These are phyloP conservation scores for Barbatosphaeria neglecta DNA, from an alignment of 495 filamentous ascomycete species.

Conservation along the genomic window DNA sequence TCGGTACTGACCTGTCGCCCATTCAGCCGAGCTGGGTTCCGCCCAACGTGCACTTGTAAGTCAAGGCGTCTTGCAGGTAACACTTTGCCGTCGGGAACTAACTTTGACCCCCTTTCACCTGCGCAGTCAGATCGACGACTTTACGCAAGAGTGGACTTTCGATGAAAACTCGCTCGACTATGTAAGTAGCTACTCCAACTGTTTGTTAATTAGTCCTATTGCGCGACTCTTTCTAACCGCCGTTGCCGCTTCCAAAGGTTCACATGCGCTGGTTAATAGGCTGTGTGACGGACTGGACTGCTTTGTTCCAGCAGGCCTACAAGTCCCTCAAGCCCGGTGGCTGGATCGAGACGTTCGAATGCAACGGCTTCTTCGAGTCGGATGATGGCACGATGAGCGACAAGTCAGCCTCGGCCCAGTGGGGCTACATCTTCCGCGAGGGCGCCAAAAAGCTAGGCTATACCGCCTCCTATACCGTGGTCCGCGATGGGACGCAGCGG, in stretches of 20 bases:
- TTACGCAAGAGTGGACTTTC: slow-evolving; percentile 37
- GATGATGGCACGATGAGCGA: slow-evolving; percentile 37
- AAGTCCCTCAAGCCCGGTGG: slow-evolving; percentile 17
- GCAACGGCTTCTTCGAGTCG: slow-evolving; percentile 23
- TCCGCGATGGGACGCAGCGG: slow-evolving; percentile 19
- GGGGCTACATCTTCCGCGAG: slow-evolving; percentile 29
- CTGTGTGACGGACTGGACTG: slow-evolving; percentile 44
- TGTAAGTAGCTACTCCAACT: no score
- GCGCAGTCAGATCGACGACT: slow-evolving; percentile 41
- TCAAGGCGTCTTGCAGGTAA: no score
- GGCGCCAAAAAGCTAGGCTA: slow-evolving; percentile 32
- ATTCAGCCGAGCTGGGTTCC: slow-evolving; percentile 44
- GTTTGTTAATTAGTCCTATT: no score
- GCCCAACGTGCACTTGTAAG: neutral
- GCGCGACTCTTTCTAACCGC: no score
- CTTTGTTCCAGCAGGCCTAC: slow-evolving; percentile 18
- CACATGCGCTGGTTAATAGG: slow-evolving; percentile 47
- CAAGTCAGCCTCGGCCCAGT: slow-evolving; percentile 30
- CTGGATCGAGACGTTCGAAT: slow-evolving; percentile 33
- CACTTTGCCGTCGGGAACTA: no score
- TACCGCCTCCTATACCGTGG: slow-evolving; percentile 21
- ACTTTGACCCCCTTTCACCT: neutral
- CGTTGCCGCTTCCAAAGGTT: no score
- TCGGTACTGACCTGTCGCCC: slow-evolving; percentile 53
- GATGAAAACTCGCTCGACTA: slow-evolving; percentile 39